Evolutionary conservation across 2,329 filamentous ascomycete species (phyloP).

Genomic region (Rhinocladiella mackenziei): DNA sequence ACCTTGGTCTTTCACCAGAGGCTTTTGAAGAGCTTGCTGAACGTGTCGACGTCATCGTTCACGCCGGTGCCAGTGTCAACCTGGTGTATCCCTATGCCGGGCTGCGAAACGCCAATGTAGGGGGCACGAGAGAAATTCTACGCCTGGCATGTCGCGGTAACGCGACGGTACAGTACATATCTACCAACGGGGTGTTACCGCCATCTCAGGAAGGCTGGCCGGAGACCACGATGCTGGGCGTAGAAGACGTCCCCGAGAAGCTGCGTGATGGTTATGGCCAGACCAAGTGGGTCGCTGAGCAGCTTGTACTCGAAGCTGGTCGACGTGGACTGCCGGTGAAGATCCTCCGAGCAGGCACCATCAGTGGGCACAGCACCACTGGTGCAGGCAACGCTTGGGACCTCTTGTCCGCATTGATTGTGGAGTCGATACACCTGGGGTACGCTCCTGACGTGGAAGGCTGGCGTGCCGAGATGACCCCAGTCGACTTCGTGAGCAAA

Average conservation of each 20-base stretch:
- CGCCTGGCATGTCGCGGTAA: constrained; percentile 64
- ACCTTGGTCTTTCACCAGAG: constrained; percentile 63
- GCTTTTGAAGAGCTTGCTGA: constrained; percentile 62
- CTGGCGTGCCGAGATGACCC: constrained; percentile 80
- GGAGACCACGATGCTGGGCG: constrained; percentile 63
- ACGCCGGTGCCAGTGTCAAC: constrained; percentile 74
- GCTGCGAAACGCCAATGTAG: constrained; percentile 68
- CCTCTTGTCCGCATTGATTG: constrained; percentile 68
- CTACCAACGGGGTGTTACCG: constrained; percentile 74
- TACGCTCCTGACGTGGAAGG: constrained; percentile 65
- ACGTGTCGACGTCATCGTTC: constrained; percentile 68
- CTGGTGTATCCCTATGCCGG: constrained; percentile 74
- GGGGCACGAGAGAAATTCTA: constrained; percentile 72
- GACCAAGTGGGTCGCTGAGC: constrained; percentile 77
- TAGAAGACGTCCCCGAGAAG: constrained; percentile 65
- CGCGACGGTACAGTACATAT: constrained; percentile 72
- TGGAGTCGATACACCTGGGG: constrained; percentile 71
- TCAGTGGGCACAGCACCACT: constrained; percentile 70
- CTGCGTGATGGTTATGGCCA: constrained; percentile 71
- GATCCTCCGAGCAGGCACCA: constrained; percentile 70
- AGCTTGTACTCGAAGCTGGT: constrained; percentile 66
- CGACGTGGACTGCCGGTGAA: constrained; percentile 65
- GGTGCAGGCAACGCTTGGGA: constrained; percentile 77
- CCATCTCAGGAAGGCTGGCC: constrained; percentile 66
- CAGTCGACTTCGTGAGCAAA: constrained; percentile 74